Conservation (phyloP, 495 filamentous ascomycete genomes). For the Daldinia decipiens region DNA sequence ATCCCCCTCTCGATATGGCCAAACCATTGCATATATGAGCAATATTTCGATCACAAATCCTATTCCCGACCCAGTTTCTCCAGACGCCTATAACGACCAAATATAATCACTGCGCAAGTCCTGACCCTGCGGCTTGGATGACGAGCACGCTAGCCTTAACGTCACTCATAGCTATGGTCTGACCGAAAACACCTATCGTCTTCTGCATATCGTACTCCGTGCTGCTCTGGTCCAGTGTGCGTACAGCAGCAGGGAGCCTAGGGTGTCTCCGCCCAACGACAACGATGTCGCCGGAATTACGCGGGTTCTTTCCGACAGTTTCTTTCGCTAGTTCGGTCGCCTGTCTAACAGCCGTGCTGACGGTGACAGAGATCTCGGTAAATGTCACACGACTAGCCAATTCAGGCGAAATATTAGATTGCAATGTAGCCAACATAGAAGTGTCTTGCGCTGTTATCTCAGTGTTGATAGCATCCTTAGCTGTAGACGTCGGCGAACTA, state of each 20-base stretch:
- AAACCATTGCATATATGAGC: constrained; percentile 6
- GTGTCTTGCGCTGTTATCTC: constrained; percentile 63
- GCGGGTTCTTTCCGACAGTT: constrained; percentile 68
- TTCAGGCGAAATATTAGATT: constrained; percentile 68
- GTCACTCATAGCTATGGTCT: constrained; percentile 67
- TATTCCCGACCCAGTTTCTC: background rate
- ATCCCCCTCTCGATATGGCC: background rate
- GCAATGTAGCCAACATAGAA: constrained; percentile 69
- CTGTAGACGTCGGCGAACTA: constrained; percentile 36
- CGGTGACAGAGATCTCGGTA: constrained; percentile 47
- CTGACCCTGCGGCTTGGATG: constrained; percentile 64
- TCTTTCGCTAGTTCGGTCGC: constrained; percentile 60
- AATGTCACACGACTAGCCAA: constrained; percentile 72
- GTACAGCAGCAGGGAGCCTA: constrained; percentile 45
- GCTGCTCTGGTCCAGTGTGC: constrained; percentile 44
- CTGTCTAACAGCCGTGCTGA: constrained; percentile 38
- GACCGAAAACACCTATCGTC: constrained; percentile 75
- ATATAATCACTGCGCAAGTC: constrained; percentile 5
- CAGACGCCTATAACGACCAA: background rate
- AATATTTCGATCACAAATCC: constrained; percentile 1
- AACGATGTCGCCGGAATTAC: constrained; percentile 82
- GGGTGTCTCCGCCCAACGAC: constrained; percentile 72
- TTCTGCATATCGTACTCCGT: constrained; percentile 62
- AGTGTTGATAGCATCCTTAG: constrained; percentile 44
- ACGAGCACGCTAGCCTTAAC: constrained; percentile 80